These are phyloP conservation scores for Suillus plorans DNA, from an alignment of 768 basidiomycete species.

Conservation along the genomic window DNA sequence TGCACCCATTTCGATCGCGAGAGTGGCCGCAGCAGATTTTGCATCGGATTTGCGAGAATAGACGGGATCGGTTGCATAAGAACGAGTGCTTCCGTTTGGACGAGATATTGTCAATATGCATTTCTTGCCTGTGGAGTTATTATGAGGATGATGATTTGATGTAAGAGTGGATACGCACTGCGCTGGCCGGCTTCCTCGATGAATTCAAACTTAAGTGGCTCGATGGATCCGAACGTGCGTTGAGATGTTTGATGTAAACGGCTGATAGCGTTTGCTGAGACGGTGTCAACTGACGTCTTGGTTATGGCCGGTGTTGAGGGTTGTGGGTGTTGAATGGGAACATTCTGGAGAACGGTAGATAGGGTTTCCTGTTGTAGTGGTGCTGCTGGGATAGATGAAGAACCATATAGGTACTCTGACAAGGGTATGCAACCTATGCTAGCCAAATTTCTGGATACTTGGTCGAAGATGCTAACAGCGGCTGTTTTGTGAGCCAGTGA, in stretches of 20 bases:
- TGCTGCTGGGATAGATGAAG: not conserved
- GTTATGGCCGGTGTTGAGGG: constrained; percentile 8
- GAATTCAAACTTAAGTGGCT: constrained; percentile 47
- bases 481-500: not conserved
- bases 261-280: constrained; percentile 25
- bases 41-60: constrained; percentile 53
- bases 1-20: constrained; percentile 60
- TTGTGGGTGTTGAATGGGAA: constrained; percentile 5
- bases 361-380: not conserved
- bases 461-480: constrained; percentile 14
- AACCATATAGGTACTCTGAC: constrained; percentile 24
- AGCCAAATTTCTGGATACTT: constrained; percentile 26
- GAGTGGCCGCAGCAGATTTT: constrained; percentile 47
- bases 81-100: constrained; percentile 48
- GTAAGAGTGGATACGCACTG: constrained; percentile 28
- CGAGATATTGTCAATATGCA: constrained; percentile 63
- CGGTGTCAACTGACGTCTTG: constrained; percentile 3
- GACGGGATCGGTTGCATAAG: constrained; percentile 50
- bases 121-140: constrained; percentile 43
- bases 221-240: constrained; percentile 39
- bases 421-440: constrained; percentile 30
- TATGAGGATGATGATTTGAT: constrained; percentile 6
- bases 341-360: not conserved
- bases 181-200: constrained; percentile 38
- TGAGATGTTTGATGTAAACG: constrained; percentile 45